These are phyloP conservation scores for Geranium brycei DNA, from an alignment of 345 rosid genomes.

Conservation along the genomic window DNA sequence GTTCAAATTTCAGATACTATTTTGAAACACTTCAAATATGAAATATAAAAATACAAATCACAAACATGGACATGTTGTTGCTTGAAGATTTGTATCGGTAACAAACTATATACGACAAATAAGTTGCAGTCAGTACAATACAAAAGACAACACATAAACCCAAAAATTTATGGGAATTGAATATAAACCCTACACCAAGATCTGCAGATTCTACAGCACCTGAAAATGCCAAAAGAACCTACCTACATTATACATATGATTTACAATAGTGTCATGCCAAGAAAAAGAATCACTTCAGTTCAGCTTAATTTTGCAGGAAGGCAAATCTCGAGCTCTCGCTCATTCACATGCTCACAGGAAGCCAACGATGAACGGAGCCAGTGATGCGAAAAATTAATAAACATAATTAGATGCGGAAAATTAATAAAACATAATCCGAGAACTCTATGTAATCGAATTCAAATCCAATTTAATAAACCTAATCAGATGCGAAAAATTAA, in stretches of 20 bases:
- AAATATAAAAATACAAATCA: too few species aligned
- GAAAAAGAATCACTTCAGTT: background rate
- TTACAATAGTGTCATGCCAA: constrained; percentile 8
- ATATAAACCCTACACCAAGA: background rate
- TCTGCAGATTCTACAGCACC: background rate
- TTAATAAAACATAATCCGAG: too few species aligned
- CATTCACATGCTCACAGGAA: constrained; percentile 19
- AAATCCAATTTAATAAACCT: too few species aligned
- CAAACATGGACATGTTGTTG: background rate
- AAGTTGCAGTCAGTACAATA: constrained; percentile 1
- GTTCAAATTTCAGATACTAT: too few species aligned
- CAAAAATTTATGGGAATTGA: background rate
- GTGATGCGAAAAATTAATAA: too few species aligned
- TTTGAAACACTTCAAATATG: too few species aligned
- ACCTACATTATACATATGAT: constrained; percentile 11
- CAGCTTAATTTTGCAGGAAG: constrained; percentile 33
- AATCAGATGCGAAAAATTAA: too few species aligned
- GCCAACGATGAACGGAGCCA: too few species aligned
- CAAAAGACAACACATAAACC: background rate
- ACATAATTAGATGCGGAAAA: too few species aligned
- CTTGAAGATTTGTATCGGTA: too few species aligned
- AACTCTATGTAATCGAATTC: too few species aligned
- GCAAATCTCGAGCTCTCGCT: constrained; percentile 21
- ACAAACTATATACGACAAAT: background rate
- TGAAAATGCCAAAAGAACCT: constrained; percentile 1